Conservation (phyloP, 163 green algal species). For the Volvox carteri region DNA sequence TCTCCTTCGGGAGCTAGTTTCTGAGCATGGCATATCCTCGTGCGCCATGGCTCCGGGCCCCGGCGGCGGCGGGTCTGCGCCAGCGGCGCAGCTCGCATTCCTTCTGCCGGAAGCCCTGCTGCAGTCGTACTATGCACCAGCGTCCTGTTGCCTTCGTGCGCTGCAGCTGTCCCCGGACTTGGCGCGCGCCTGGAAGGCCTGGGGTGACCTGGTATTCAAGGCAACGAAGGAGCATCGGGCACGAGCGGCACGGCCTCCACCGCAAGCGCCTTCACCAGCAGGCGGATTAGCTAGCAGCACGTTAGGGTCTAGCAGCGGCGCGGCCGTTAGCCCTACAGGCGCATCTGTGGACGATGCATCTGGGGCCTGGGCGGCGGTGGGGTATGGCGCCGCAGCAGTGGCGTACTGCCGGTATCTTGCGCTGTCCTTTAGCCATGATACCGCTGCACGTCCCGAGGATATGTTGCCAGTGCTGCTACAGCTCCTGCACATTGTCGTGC, state of each 20-base stretch:
- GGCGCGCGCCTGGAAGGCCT: slow-evolving; percentile 31
- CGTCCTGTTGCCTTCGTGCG: neutral
- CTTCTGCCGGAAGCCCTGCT: slow-evolving; percentile 18
- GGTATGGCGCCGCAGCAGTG: slow-evolving; percentile 46
- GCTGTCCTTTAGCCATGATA: slow-evolving; percentile 36
- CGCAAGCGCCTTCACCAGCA: neutral
- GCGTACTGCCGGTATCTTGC: slow-evolving; percentile 68
- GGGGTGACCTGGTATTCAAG: slow-evolving; percentile 29
- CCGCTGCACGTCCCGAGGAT: slow-evolving; percentile 49
- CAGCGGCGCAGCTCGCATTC: neutral
- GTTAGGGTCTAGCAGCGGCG: neutral
- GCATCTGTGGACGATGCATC: neutral
- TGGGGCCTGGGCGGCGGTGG: slow-evolving; percentile 16
- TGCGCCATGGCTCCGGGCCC: neutral
- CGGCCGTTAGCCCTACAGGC: neutral
- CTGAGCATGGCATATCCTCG: neutral
- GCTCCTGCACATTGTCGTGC: slow-evolving; percentile 64
- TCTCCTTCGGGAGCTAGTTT: neutral
- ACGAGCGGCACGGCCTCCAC: neutral
- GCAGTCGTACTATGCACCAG: neutral
- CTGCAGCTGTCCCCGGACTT: slow-evolving; percentile 32
- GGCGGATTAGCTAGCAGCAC: neutral
- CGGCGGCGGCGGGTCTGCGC: too few relatives aligned
- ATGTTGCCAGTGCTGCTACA: slow-evolving; percentile 61
- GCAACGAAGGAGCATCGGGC: slow-evolving; percentile 30